These are phyloP conservation scores for Monilinia fructicola DNA, from an alignment of 2,329 filamentous ascomycete species.

Conservation along the genomic window DNA sequence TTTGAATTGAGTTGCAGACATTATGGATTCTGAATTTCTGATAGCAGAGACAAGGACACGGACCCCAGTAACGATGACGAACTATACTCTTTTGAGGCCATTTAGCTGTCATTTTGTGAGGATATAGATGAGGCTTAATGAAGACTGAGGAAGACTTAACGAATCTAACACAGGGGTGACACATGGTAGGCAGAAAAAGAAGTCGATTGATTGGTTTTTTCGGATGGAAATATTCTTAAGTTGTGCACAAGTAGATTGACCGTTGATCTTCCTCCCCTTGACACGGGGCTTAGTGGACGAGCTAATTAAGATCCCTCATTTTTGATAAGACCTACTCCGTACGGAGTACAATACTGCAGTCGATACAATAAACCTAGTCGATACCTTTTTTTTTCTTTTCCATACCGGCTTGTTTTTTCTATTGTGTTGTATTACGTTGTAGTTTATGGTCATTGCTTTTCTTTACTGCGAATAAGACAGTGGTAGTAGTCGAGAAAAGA, in stretches of 20 bases:
- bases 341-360: no score
- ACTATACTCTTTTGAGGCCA: neutral
- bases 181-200: conserved; percentile 5
- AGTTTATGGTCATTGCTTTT: neutral
- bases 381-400: neutral
- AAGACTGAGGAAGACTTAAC: neutral
- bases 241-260: neutral
- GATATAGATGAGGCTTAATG: neutral
- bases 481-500: no score
- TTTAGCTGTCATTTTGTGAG: conserved; percentile 6
- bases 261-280: conserved; percentile 4
- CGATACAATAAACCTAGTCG: neutral
- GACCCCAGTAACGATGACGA: neutral
- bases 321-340: neutral
- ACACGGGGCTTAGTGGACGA: neutral
- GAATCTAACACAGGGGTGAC: conserved; percentile 1
- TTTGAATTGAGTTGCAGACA: no score
- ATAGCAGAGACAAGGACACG: neutral
- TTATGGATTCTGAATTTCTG: neutral
- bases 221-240: neutral
- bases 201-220: conserved; percentile 4
- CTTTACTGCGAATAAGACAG: conserved; percentile 19
- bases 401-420: neutral
- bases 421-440: no score
- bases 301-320: conserved; percentile 12